Conservation (phyloP, 2,329 filamentous ascomycete species). For the Colletotrichum euphorbiae region DNA sequence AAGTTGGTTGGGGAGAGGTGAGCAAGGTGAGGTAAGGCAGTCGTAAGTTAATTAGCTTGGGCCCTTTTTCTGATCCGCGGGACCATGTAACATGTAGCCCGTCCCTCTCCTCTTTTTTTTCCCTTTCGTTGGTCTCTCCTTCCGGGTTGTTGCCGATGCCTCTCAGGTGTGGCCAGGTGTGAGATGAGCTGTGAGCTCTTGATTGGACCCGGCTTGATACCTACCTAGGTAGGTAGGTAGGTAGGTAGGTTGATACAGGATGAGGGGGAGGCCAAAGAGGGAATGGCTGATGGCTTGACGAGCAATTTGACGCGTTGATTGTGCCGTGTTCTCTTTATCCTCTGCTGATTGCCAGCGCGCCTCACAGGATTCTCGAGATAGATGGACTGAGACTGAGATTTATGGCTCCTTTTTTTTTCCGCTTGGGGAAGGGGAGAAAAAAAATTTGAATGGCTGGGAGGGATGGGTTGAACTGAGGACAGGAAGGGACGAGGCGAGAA, state of each 20-base stretch:
- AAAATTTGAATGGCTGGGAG: slow-evolving; percentile 30
- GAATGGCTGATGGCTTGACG: slow-evolving; percentile 3
- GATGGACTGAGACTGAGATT: neutral
- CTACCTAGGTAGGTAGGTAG: too few species aligned
- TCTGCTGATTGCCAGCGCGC: neutral
- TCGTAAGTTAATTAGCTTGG: slow-evolving; percentile 35
- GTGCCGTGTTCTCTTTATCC: slow-evolving; percentile 17
- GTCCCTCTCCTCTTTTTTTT: slow-evolving; percentile 16
- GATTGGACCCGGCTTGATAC: slow-evolving; percentile 2
- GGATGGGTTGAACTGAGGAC: slow-evolving; percentile 16
- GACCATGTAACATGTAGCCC: slow-evolving; percentile 22
- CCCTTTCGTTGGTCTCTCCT: too few species aligned
- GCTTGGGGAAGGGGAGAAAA: neutral
- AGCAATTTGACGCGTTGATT: slow-evolving; percentile 31
- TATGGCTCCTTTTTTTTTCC: neutral
- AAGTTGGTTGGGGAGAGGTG: slow-evolving; percentile 13
- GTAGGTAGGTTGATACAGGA: neutral
- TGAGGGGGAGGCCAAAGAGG: neutral
- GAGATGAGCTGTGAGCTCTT: slow-evolving; percentile 9
- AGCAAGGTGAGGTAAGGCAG: slow-evolving; percentile 22
- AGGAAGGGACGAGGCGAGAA: slow-evolving; percentile 14
- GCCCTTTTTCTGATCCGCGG: slow-evolving; percentile 33
- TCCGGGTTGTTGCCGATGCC: too few species aligned
- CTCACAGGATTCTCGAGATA: neutral
- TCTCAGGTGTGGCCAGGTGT: slow-evolving; percentile 26